phyloP scores from a whole-genome alignment of 108 stramenopile species.

The Cyclotella choctawhatcheeana region DNA sequence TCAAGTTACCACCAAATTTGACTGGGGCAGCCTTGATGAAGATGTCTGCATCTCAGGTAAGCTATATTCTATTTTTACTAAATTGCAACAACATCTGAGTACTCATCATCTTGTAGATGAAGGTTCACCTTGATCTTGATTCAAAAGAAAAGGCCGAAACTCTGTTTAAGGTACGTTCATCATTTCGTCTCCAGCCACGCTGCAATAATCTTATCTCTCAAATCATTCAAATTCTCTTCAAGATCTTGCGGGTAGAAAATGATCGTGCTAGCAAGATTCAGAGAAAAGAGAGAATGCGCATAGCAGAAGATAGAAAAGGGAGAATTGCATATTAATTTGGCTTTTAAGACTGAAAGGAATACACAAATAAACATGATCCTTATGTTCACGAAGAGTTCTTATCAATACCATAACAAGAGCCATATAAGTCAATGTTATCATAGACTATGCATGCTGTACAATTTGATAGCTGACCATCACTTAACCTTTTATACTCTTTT shows the following conservation, averaged over 20 bases:
- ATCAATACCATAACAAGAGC: no score
- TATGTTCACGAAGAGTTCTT: no score
- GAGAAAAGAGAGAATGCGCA: constrained; percentile 18
- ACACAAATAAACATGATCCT: not conserved
- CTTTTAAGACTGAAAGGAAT: not conserved
- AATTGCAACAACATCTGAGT: no score
- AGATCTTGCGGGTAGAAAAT: constrained; percentile 38
- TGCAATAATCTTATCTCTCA: no score
- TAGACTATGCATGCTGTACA: no score
- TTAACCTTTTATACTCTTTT: no score
- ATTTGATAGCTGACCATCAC: no score
- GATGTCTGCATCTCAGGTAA: constrained; percentile 34
- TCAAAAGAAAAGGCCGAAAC: constrained; percentile 21
- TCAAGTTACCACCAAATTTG: constrained; percentile 28
- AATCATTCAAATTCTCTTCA: constrained; percentile 35
- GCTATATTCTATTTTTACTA: not conserved
- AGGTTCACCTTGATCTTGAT: constrained; percentile 28
- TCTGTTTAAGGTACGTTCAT: not conserved
- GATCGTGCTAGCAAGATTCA: constrained; percentile 25
- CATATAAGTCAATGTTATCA: no score
- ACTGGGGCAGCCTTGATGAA: constrained; percentile 55
- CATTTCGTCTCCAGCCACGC: no score
- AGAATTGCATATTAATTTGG: not conserved
- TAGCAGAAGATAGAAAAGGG: constrained; percentile 27
- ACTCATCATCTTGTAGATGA: constrained; percentile 12